Base-by-base conservation (phyloP, 2,329 filamentous ascomycete genomes). In the Microascus cirrosus region DNA sequence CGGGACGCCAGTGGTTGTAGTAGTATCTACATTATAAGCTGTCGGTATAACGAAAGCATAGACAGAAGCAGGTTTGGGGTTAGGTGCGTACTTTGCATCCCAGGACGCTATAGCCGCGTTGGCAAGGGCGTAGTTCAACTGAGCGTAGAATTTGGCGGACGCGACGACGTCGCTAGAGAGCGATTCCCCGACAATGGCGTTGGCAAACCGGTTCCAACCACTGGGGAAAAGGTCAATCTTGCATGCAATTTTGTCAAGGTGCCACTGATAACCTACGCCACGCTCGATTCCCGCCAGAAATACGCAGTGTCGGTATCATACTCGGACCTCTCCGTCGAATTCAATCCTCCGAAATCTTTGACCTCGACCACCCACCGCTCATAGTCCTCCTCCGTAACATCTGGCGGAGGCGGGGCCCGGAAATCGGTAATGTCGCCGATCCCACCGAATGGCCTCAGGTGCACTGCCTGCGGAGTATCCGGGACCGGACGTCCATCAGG, bases 41-140 rank as follows among this genome's bases (percentile, higher is more conserved):
- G 36, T 42, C 18, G 15, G 36, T 13, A 15, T n/a, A 5, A 15
- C 3, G 13, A 13, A 4, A 12, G 12, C 10, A 42, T 42, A 12
- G 6, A 42, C 13, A n/a, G 12, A 42, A 42, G 12, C 18, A 13
- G 18, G 36, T 3, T 4, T 42, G 36, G 36, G 10, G 36, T 4
- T 15, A 15, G 35, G 15, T 36, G 8, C 50, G 34, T 48, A 60
- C 59, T 60, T 61, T 5, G 39, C 54, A 22, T 61, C 56, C 58
- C 58, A 61, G 12, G 56, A 24, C 1, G 45, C 60, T n/a, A 61
- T 61, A 3, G 53, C 58, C 2, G 60, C 60, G 35, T 60, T 61
- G 35, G 60, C 60, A n/a, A 59, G 50, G 24, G 60, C 60, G 52
- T 60, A 61, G 58, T 60, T 61, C 20, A 61, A 54, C 55, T 59